Conservation (phyloP, 345 rosid genomes). For the Boechera retrofracta region DNA sequence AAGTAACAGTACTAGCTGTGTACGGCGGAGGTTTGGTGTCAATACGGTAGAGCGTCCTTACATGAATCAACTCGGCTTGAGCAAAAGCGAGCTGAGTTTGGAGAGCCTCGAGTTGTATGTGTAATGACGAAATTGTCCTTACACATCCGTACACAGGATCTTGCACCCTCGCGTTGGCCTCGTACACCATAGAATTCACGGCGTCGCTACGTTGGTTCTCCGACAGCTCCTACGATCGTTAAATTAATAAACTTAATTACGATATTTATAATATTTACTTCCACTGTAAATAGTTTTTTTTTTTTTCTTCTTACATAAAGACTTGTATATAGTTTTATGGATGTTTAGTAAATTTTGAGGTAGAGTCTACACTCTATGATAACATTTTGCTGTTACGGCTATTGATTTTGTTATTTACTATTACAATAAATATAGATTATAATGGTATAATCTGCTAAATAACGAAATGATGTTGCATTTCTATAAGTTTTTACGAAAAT, state of each 20-base stretch:
- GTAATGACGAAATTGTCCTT: conserved; percentile 79
- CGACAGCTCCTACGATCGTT: conserved; percentile 58
- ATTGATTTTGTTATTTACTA: no score
- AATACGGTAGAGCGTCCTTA: conserved; percentile 48
- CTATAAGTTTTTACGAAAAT: background rate
- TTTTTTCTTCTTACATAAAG: background rate
- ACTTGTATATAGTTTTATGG: background rate
- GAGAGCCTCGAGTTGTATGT: conserved; percentile 76
- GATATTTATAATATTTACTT: background rate
- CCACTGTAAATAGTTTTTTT: background rate
- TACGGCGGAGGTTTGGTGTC: conserved; percentile 30
- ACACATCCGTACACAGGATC: conserved; percentile 95
- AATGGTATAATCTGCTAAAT: background rate
- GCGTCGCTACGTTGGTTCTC: conserved; percentile 80
- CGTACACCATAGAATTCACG: conserved; percentile 94
- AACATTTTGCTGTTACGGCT: no score
- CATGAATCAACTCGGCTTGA: conserved; percentile 78
- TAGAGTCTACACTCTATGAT: background rate
- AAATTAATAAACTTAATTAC: background rate
- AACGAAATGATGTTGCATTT: background rate
- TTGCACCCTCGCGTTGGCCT: conserved; percentile 85
- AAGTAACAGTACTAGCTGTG: conserved; percentile 18
- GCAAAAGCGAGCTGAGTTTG: conserved; percentile 79
- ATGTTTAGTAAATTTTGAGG: background rate
- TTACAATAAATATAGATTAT: background rate